A percentile compares a stretch with the other conserved stretches of the same genome.
Conservation (phyloP, 2,329 filamentous ascomycete genomes). For the Colletotrichum echinochloae region DNA sequence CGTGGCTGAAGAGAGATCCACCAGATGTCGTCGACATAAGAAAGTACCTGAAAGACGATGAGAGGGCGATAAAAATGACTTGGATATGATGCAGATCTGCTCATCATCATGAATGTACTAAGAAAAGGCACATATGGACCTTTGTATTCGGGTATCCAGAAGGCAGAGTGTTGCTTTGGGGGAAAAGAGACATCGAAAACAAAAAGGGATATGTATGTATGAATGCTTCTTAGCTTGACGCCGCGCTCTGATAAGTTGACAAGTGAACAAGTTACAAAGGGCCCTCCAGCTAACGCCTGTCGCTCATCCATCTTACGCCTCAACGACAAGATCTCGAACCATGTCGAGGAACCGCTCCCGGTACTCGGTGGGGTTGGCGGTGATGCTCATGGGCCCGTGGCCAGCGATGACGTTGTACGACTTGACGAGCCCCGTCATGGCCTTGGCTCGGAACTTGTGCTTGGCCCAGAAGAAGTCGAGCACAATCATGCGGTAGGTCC, state of each 20-base stretch:
- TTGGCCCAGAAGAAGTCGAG: constrained; percentile 86
- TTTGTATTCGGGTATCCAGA: neutral
- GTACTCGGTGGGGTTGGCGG: constrained; percentile 76
- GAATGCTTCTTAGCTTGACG: constrained; percentile 8
- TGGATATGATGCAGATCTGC: neutral
- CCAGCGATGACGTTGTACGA: constrained; percentile 72
- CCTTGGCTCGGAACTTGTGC: constrained; percentile 74
- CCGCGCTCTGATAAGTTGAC: neutral
- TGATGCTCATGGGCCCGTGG: constrained; percentile 81
- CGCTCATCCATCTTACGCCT: constrained; percentile 44
- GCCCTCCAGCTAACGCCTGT: neutral
- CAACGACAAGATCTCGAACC: constrained; percentile 58
- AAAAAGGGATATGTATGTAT: neutral
- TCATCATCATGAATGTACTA: neutral
- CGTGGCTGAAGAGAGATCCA: neutral
- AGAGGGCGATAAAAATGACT: neutral
- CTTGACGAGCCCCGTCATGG: constrained; percentile 74
- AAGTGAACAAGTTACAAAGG: neutral
- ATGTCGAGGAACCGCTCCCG: constrained; percentile 64
- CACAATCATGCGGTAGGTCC: constrained; percentile 74
- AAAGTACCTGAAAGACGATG: neutral
- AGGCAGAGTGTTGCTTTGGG: neutral
- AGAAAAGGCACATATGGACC: neutral
- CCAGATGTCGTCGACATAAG: neutral
- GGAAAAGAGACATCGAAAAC: neutral